These are phyloP conservation scores for Candida easanensis DNA, from an alignment of 805 yeast genomes.

Conservation along the genomic window DNA sequence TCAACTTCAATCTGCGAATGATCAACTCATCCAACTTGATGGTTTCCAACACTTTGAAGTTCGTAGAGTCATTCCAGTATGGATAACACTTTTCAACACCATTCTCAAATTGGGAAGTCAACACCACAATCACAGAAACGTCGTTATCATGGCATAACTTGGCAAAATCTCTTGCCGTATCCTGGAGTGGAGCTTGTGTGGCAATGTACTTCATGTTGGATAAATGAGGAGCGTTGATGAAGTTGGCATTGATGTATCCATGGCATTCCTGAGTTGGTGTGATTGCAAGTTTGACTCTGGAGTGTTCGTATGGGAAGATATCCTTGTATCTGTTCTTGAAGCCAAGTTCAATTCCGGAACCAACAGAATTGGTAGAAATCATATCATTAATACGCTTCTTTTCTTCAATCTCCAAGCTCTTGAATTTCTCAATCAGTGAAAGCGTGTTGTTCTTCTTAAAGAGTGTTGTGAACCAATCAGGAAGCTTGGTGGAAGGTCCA, in stretches of 20 bases:
- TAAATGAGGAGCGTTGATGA: conserved; percentile 37
- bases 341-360: conserved; percentile 61
- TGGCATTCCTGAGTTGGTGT: conserved; percentile 31
- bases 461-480: conserved; percentile 47
- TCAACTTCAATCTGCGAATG: conserved; percentile 40
- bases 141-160: conserved; percentile 64
- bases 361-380: conserved; percentile 25
- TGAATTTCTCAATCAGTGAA: conserved; percentile 49
- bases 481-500: conserved; percentile 8
- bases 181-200: conserved; percentile 80
- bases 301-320: conserved; percentile 66
- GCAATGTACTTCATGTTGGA: conserved; percentile 59
- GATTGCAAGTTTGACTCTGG: conserved; percentile 37
- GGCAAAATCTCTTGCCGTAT: conserved; percentile 84
- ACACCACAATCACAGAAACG: conserved; percentile 66
- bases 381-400: conserved; percentile 55
- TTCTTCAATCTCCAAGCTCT: conserved; percentile 66
- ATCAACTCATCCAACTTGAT: conserved; percentile 25
- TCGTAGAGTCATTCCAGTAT: conserved; percentile 71
- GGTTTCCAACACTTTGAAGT: conserved; percentile 17
- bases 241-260: conserved; percentile 55
- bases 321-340: conserved; percentile 77
- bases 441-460: conserved; percentile 25
- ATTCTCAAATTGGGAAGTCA: conserved; percentile 74
- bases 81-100: conserved; percentile 78